Percentiles rank a stretch among this genome's conserved stretches.
Conservation (phyloP, 1,139 yeast species). For the Pneumocystis jirovecii region DNA sequence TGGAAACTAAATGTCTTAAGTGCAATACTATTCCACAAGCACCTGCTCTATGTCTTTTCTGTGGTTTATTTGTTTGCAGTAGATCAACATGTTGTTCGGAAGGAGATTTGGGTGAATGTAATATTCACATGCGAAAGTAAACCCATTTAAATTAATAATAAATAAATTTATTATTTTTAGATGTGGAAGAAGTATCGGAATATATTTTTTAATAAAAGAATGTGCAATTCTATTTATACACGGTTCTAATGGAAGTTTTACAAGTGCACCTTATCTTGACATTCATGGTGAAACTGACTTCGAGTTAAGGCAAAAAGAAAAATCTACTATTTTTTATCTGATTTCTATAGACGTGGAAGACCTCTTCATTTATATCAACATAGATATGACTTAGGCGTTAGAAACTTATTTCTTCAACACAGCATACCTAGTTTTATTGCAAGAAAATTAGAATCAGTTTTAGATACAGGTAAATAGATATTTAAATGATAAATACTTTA, state of each 20-base stretch:
- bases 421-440: constrained; percentile 65
- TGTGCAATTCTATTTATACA: constrained; percentile 47
- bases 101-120: constrained; percentile 12
- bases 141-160: background rate
- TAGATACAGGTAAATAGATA: background rate
- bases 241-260: constrained; percentile 58
- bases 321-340: background rate
- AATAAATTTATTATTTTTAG: constrained; percentile 27
- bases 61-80: constrained; percentile 54
- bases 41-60: constrained; percentile 76
- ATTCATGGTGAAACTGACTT: constrained; percentile 76
- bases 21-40: constrained; percentile 38
- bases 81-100: constrained; percentile 41
- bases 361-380: constrained; percentile 51
- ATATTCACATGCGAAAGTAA: constrained; percentile 5
- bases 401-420: constrained; percentile 64
- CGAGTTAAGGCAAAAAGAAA: constrained; percentile 30
- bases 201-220: constrained; percentile 64
- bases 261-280: constrained; percentile 73
- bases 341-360: constrained; percentile 39
- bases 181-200: constrained; percentile 55
- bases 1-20: constrained; percentile 18
- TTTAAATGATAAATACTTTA: background rate
- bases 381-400: constrained; percentile 53
- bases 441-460: constrained; percentile 29